phyloP scores from a whole-genome alignment of 805 yeast genomes.

The Cyberlindnera veronae region DNA sequence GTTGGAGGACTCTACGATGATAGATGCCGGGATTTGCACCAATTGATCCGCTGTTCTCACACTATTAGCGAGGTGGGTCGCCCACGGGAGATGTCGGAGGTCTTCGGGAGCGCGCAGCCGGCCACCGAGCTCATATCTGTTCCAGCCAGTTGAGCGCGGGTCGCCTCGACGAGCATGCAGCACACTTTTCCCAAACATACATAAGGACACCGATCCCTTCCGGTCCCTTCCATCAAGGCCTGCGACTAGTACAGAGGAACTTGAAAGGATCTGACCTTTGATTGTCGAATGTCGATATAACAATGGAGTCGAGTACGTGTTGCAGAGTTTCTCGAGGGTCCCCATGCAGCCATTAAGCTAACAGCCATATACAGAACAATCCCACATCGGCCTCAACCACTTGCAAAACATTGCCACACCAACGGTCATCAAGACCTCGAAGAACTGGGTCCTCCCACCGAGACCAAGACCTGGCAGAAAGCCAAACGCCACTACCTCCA shows the following conservation, averaged over 20 bases:
- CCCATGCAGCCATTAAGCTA: neutral
- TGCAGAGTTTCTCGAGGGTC: neutral
- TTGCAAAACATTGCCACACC: constrained; percentile 16
- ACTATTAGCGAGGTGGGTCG: neutral
- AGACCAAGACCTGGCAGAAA: constrained; percentile 73
- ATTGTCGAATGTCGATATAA: constrained; percentile 1
- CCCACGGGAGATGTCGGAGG: constrained; percentile 9
- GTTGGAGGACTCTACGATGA: neutral
- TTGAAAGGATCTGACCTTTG: neutral
- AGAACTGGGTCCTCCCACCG: constrained; percentile 82
- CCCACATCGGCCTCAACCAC: constrained; percentile 13
- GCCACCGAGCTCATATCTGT: neutral
- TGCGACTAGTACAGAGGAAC: too few relatives aligned
- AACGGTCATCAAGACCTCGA: constrained; percentile 52
- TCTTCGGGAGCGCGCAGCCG: constrained; percentile 8
- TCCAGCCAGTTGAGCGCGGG: constrained; percentile 1
- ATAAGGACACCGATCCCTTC: constrained; percentile 2
- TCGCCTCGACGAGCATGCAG: constrained; percentile 7
- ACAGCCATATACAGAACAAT: neutral
- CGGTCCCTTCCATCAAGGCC: neutral
- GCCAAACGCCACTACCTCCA: constrained; percentile 60
- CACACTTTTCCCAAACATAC: constrained; percentile 3
- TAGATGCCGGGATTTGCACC: neutral
- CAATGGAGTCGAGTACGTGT: constrained; percentile 11
- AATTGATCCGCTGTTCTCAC: neutral